Evolutionary conservation across 1,284 basidiomycete species (phyloP).

Genomic region (Tremellales sp.): DNA sequence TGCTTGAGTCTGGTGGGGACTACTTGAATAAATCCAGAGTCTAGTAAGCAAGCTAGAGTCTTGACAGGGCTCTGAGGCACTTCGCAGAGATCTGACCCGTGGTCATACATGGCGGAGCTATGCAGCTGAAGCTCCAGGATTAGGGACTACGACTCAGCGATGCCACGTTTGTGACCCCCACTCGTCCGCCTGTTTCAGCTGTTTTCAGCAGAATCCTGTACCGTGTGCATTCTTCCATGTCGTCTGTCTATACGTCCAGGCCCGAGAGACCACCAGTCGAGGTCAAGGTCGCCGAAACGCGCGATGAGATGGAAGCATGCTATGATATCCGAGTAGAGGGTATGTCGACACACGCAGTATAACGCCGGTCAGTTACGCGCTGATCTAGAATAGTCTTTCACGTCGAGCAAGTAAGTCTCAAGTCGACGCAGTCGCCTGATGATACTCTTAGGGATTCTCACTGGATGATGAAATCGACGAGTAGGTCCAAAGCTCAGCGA

Average conservation of each 20-base stretch:
- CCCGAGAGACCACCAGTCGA: slow-evolving; percentile 14
- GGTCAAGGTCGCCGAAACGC: slow-evolving; percentile 27
- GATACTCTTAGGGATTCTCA: slow-evolving; percentile 27
- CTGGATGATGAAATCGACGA: slow-evolving; percentile 41
- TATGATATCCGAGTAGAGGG: slow-evolving; percentile 43
- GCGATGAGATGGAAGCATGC: slow-evolving; percentile 39
- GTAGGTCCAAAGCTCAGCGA: slow-evolving; percentile 13
- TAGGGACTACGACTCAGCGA: no score
- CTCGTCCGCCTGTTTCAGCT: no score
- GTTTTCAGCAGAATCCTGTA: no score
- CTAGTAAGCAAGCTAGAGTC: no score
- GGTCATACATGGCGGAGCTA: no score
- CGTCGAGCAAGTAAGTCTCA: slow-evolving; percentile 39
- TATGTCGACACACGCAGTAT: slow-evolving; percentile 23
- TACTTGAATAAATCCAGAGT: no score
- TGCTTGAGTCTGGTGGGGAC: no score
- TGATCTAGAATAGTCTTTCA: slow-evolving; percentile 35
- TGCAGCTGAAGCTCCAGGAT: no score
- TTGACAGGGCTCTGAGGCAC: no score
- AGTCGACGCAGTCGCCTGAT: not conserved
- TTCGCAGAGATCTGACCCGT: no score
- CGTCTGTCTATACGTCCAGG: not conserved
- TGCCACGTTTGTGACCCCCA: no score
- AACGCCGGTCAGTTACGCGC: not conserved
- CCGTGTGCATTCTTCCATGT: no score